Evolutionary conservation across 768 basidiomycete genomes (phyloP), one percentile per base, ranked within the genome.

Genomic region (Holtermannia corniformis): DNA sequence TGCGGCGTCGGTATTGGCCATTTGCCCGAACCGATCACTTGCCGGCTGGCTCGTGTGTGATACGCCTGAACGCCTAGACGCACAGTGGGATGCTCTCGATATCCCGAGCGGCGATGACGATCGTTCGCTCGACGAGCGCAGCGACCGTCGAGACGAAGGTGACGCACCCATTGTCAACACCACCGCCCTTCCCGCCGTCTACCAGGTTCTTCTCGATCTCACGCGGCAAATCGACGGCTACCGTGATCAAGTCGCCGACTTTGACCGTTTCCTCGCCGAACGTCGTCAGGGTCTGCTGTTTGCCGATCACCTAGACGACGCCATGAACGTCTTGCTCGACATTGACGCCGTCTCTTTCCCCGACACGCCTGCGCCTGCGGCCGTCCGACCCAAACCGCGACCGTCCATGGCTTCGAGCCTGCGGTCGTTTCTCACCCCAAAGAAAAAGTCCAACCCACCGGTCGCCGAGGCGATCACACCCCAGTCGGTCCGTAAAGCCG

Each of bases 231-330:
- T 96, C 7, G 85, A 89, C 61, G 77, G 79, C 43, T 91, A 91
- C 73, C 83, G 89, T 5, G 76, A 79, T 40, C 68, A 78, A 19
- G 82, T 93, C 24, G 78, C 83, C 20, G 75, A 83, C 44, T 95
- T 96, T 65, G 90, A 96, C 74, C 80, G 79, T 64, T 87, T 81
- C 63, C 79, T 97, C 2, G 70, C 81, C 1, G 88, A 97, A 72
- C 80, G 93, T 28, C 80, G 93, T 16, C 85, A 85, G 65, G 92
- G 91, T 1, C 77, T 97, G 7, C 73, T 93, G 16, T 95, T 93
- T 71, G 85, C 85, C 3, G 91, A 95, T 73, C 91, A 91, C 67
- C 75, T 95, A 28, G 86, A 83, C 28, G 93, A 96, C 62, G 92
- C 92, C 3, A 76, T 96, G 53, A 84, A 78, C 43, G 75, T 89